Base-by-base conservation (phyloP, 352 stramenopile genomes). In the Phytophthora meadii region DNA sequence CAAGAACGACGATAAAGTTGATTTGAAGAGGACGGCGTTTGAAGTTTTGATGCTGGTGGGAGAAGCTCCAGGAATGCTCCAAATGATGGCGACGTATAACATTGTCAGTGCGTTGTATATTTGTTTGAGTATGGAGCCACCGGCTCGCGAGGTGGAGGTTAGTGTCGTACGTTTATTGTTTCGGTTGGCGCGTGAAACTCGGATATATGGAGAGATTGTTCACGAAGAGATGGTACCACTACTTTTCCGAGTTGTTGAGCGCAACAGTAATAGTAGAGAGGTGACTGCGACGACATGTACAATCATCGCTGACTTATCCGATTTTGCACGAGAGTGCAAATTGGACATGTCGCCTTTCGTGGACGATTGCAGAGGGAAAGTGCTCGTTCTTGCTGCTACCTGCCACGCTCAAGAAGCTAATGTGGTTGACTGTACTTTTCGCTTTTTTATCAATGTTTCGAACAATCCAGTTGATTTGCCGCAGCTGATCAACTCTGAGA, bases 281-380 rank as follows among this genome's bases (percentile, higher is more conserved):
- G 78, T 88, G 1, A 64, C 77, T 11, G 57, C 61, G 0, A 65
- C 72, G 0, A 67, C 82, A 1, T 93, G 88, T 25, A 64, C 81
- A 7, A 84, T 97, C 4, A 65, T 97, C 5, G 89, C 92, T 25
- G 71, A 79, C 3, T 46, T 97, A 11, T 87, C 86, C 1, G 73
- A 79, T 14, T 90, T 90, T 69, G 81, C 84, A 3, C 47, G 64
- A 8, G 49, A 78, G 9, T 87, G 82, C 40, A 84, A 80, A 22
- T 54, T 92, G 22, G 85, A 92, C 49, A 24, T 93, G 5, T 72
- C 72, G 8, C 57, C 76, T 19, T 90, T 85, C 32, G n/a, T 89
- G 32, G 62, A 74, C 10, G 22, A 48, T 1, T 93, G 84, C 51
- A 57, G 30, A 27, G 76, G 82, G 2, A 58, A 72, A 40, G 59